Percentiles rank a stretch among this genome's conserved stretches.
These are phyloP conservation scores for Candida sakaeoensis DNA, from an alignment of 805 yeast genomes.

Conservation along the genomic window DNA sequence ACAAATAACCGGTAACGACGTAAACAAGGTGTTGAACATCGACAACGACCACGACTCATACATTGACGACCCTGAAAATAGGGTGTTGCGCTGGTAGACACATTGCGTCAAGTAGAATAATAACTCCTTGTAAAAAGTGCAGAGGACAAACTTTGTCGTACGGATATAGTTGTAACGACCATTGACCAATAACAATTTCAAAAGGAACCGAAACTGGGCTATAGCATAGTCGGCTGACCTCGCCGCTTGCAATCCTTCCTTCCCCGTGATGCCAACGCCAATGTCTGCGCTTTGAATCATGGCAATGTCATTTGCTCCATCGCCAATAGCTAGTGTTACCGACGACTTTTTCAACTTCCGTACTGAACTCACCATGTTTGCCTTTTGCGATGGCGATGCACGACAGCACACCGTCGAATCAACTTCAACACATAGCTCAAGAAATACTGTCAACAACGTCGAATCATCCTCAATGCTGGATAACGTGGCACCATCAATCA, in stretches of 20 bases:
- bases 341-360: slow-evolving; percentile 61
- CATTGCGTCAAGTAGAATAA: slow-evolving; percentile 86
- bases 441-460: slow-evolving; percentile 66
- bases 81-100: slow-evolving; percentile 77
- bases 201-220: slow-evolving; percentile 85
- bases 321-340: slow-evolving; percentile 95
- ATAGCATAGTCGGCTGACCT: slow-evolving; percentile 91
- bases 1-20: slow-evolving; percentile 86
- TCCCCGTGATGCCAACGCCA: slow-evolving; percentile 96
- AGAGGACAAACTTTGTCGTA: slow-evolving; percentile 84
- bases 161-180: slow-evolving; percentile 94
- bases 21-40: slow-evolving; percentile 94
- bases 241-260: slow-evolving; percentile 96
- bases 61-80: slow-evolving; percentile 89
- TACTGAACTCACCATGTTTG: slow-evolving; percentile 80
- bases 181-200: slow-evolving; percentile 83
- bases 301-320: slow-evolving; percentile 98
- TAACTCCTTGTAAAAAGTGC: slow-evolving; percentile 93
- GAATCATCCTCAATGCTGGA: slow-evolving; percentile 68
- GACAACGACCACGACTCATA: slow-evolving; percentile 96
- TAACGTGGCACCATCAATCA: slow-evolving; percentile 90
- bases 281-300: slow-evolving; percentile 99
- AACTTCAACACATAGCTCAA: slow-evolving; percentile 80
- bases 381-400: slow-evolving; percentile 96
- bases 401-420: slow-evolving; percentile 94